Conservation (phyloP, 306 rosid genomes). For the Cucumis hystrix region DNA sequence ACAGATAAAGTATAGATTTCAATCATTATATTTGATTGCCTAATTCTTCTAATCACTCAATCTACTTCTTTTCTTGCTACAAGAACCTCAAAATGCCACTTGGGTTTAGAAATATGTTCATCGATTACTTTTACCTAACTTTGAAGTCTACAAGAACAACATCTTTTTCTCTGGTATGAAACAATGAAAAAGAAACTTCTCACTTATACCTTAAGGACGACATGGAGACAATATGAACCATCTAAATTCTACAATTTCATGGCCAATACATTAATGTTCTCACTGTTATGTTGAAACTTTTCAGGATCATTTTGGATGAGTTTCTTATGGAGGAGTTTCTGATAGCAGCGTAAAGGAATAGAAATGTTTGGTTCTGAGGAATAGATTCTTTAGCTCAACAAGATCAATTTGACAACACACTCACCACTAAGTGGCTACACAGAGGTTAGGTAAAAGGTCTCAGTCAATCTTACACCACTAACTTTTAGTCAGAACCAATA, state of each 20-base stretch:
- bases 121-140: neutral
- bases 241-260: neutral
- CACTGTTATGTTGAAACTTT: neutral
- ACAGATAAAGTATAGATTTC: neutral
- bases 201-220: neutral
- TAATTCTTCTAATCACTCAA: neutral
- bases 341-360: neutral
- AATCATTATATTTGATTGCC: neutral
- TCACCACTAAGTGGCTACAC: constrained; percentile 20
- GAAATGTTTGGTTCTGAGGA: constrained; percentile 6
- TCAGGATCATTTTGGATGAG: neutral
- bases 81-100: neutral
- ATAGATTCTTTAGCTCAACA: constrained; percentile 26
- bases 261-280: neutral
- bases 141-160: neutral
- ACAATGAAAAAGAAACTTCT: neutral
- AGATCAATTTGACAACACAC: constrained; percentile 24
- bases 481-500: constrained; percentile 28
- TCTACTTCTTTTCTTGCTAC: neutral
- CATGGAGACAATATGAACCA: neutral
- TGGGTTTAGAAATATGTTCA: neutral
- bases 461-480: constrained; percentile 44
- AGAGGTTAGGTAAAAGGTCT: constrained; percentile 24
- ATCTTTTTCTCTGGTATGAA: neutral
- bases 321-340: neutral